Conservation (phyloP, 495 filamentous ascomycete genomes). For the Aspergillus bertholletiae region DNA sequence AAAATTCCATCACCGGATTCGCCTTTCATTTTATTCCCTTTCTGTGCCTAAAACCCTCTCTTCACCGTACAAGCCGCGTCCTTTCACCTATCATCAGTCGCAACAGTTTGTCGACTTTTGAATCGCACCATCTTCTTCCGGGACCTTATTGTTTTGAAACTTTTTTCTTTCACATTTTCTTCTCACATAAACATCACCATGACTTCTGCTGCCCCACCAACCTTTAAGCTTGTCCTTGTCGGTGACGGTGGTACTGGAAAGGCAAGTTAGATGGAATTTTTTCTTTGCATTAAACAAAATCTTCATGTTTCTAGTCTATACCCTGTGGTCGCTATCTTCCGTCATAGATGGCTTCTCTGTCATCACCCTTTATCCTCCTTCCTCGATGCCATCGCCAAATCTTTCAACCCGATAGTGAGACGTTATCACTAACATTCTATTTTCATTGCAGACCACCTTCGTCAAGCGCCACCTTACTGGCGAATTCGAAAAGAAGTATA, state of each 20-base stretch:
- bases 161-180: slow-evolving; percentile 4
- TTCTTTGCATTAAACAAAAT: neutral
- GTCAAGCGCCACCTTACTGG: slow-evolving; percentile 99
- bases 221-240: slow-evolving; percentile 99
- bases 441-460: slow-evolving; percentile 81
- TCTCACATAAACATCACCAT: slow-evolving; percentile 49
- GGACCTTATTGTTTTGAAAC: slow-evolving; percentile 1
- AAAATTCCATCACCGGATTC: slow-evolving; percentile 44
- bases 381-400: slow-evolving; percentile 26
- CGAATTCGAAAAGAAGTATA: slow-evolving; percentile 99
- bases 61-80: slow-evolving; percentile 8
- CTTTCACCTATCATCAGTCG: slow-evolving; percentile 21
- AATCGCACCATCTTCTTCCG: neutral
- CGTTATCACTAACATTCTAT: slow-evolving; percentile 25
- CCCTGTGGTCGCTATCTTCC: neutral
- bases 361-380: slow-evolving; percentile 3
- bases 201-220: slow-evolving; percentile 59
- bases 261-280: slow-evolving; percentile 58
- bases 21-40: slow-evolving; percentile 24
- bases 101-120: slow-evolving; percentile 13
- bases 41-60: slow-evolving; percentile 15
- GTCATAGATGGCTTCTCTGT: neutral
- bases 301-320: neutral
- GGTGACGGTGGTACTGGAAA: slow-evolving; percentile 99
- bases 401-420: slow-evolving; percentile 7